A percentile compares a stretch with the other conserved stretches of the same genome.
Conservation (phyloP, 257 asterid species). For the Solanum okadae region DNA sequence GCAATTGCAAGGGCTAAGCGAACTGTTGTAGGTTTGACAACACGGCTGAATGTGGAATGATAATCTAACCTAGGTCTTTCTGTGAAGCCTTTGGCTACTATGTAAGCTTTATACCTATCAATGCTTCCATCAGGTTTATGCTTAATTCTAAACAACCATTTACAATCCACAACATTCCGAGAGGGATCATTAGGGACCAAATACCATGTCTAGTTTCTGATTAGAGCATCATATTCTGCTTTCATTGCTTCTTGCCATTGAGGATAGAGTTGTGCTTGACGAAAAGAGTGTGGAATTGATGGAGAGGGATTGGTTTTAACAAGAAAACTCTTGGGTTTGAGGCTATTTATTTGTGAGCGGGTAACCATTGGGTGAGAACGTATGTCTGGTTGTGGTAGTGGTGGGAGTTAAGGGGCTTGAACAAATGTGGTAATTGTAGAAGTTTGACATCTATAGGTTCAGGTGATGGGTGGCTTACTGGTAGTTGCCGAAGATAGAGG, state of each 20-base stretch:
- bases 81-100: background rate
- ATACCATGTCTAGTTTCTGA: background rate
- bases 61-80: background rate
- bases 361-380: background rate
- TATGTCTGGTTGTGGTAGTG: background rate
- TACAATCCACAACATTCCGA: background rate
- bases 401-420: background rate
- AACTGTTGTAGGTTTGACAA: background rate
- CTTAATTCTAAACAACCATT: background rate
- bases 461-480: background rate
- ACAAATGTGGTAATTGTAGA: background rate
- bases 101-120: background rate
- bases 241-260: background rate
- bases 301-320: background rate
- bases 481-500: no score
- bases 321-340: background rate
- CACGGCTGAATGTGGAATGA: background rate
- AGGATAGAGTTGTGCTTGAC: background rate
- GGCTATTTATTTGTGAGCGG: background rate
- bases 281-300: background rate
- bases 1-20: background rate
- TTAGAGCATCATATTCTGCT: background rate
- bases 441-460: background rate
- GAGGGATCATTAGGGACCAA: background rate
- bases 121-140: background rate